Percentiles rank a stretch among this genome's conserved stretches.
phyloP scores from a whole-genome alignment of 1,139 yeast species.

The Hansenula sp. region DNA sequence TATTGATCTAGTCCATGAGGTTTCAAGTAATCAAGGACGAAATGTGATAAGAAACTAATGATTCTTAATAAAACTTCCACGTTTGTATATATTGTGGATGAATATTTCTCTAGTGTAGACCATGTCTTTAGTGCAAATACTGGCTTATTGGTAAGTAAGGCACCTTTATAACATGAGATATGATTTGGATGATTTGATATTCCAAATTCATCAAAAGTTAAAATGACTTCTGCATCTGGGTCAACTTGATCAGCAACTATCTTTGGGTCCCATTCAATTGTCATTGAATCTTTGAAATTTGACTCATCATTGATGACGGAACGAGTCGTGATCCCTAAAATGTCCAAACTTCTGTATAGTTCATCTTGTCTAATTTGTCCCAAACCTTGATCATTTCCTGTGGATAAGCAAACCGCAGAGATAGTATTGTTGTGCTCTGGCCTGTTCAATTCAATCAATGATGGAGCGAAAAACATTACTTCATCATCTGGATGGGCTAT shows the following conservation, averaged over 20 bases:
- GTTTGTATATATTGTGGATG: slow-evolving; percentile 45
- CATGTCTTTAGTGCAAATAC: slow-evolving; percentile 43
- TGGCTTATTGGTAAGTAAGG: slow-evolving; percentile 27
- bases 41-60: slow-evolving; percentile 1
- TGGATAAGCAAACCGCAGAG: slow-evolving; percentile 66
- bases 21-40: slow-evolving; percentile 22
- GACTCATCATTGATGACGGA: slow-evolving; percentile 45
- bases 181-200: slow-evolving; percentile 89
- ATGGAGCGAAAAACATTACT: slow-evolving; percentile 94
- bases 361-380: slow-evolving; percentile 65
- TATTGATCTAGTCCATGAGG: background rate
- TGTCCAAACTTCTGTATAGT: slow-evolving; percentile 49
- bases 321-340: slow-evolving; percentile 48
- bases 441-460: slow-evolving; percentile 53
- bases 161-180: slow-evolving; percentile 57
- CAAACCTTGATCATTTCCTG: slow-evolving; percentile 73
- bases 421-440: slow-evolving; percentile 46
- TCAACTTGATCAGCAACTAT: slow-evolving; percentile 34
- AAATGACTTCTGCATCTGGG: slow-evolving; percentile 34
- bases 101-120: slow-evolving; percentile 47
- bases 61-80: slow-evolving; percentile 23
- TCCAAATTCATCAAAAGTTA: slow-evolving; percentile 83
- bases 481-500: slow-evolving; percentile 99
- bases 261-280: slow-evolving; percentile 55
- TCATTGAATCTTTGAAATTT: slow-evolving; percentile 69